A percentile compares a stretch with the other conserved stretches of the same genome.
These are phyloP conservation scores for Boletus rufocinnamomeus DNA, from an alignment of 768 basidiomycete species.

Conservation along the genomic window DNA sequence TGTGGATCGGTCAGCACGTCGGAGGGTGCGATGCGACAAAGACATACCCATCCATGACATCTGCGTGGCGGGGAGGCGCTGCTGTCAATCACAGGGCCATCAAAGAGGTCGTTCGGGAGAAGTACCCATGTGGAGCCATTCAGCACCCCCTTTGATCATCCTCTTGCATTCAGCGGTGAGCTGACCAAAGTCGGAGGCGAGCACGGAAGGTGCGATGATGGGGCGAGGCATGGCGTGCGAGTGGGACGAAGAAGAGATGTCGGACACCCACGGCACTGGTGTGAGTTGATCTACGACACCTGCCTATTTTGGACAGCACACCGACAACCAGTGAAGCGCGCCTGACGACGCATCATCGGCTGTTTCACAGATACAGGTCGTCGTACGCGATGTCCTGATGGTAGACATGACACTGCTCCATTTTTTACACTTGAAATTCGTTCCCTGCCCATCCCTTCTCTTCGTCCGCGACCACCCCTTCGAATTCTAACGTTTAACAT, in stretches of 20 bases:
- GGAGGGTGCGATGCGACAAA: background rate
- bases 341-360: slow-evolving; percentile 4
- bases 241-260: slow-evolving; percentile 10
- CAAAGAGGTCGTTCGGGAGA: slow-evolving; percentile 2
- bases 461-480: slow-evolving; percentile 10
- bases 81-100: slow-evolving; percentile 14
- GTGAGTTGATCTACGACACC: slow-evolving; percentile 28
- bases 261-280: slow-evolving; percentile 5
- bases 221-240: slow-evolving; percentile 67
- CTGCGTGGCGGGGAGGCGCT: slow-evolving; percentile 42
- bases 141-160: slow-evolving; percentile 93
- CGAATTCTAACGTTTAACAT: background rate
- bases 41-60: slow-evolving; percentile 96
- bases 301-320: slow-evolving; percentile 23
- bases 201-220: slow-evolving; percentile 95
- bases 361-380: background rate
- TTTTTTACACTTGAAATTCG: background rate
- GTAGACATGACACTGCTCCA: background rate
- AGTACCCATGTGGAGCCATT: slow-evolving; percentile 98
- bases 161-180: slow-evolving; percentile 93
- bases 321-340: background rate
- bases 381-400: background rate
- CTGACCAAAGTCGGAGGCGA: slow-evolving; percentile 96
- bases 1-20: slow-evolving; percentile 33
- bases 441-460: background rate